Evolutionary conservation across 2,329 filamentous ascomycete species (phyloP).

Genomic region (Phialophora expanda): DNA sequence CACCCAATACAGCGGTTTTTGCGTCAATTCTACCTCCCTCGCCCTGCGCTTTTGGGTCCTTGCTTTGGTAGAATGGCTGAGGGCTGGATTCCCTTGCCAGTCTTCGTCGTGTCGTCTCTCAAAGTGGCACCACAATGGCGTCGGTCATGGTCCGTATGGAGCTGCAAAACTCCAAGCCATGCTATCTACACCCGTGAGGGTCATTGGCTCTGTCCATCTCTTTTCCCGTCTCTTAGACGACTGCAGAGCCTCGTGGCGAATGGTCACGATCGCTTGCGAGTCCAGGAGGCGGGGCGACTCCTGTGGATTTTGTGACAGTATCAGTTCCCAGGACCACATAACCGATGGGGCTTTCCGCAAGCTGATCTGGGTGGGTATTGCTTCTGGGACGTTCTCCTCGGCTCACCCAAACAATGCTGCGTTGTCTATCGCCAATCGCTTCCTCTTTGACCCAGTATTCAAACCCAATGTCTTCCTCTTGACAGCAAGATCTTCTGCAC

Average conservation of each 20-base stretch:
- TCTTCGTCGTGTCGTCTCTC: background rate
- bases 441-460: constrained; percentile 64
- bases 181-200: background rate
- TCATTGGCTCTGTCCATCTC: background rate
- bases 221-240: background rate
- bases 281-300: too few relatives aligned
- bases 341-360: background rate
- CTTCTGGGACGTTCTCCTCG: background rate
- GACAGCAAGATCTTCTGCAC: constrained; percentile 70
- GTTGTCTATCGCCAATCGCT: constrained; percentile 75
- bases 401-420: constrained; percentile 71
- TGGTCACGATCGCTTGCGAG: background rate
- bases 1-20: background rate
- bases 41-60: background rate
- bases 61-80: background rate
- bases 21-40: background rate
- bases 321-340: background rate
- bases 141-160: background rate
- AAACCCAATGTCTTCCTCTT: constrained; percentile 81
- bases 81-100: background rate
- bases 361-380: background rate
- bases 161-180: background rate
- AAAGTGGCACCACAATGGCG: background rate
- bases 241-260: background rate
- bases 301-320: background rate